Percentiles rank a stretch among this genome's conserved stretches.
Evolutionary conservation across 2,329 filamentous ascomycete genomes (phyloP).

Genomic region (Talaromyces sp.): DNA sequence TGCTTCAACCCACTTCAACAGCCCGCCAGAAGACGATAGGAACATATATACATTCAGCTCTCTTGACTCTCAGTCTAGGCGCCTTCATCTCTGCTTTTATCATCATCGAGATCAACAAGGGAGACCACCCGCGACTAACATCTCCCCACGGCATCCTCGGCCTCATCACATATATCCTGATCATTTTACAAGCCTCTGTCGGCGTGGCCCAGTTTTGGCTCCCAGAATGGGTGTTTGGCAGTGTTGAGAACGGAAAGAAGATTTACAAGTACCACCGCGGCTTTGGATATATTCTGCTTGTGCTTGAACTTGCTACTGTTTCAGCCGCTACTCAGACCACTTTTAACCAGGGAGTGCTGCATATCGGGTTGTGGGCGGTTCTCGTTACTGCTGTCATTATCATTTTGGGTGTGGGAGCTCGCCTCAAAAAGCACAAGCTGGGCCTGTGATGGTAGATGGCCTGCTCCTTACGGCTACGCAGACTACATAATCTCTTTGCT

Average conservation of each 20-base stretch:
- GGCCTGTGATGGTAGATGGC: constrained; percentile 36
- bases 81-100: constrained; percentile 38
- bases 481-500: neutral
- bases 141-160: constrained; percentile 79
- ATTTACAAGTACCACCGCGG: constrained; percentile 87
- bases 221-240: constrained; percentile 65
- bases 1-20: constrained; percentile 83
- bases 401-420: constrained; percentile 66
- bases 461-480: neutral
- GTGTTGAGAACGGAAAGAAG: constrained; percentile 70
- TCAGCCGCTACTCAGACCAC: constrained; percentile 69
- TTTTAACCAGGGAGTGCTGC: constrained; percentile 63
- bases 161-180: constrained; percentile 64
- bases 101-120: constrained; percentile 68
- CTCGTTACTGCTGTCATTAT: constrained; percentile 62
- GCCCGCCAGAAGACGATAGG: constrained; percentile 64
- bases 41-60: constrained; percentile 60
- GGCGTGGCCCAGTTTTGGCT: constrained; percentile 79
- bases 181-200: constrained; percentile 68
- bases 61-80: constrained; percentile 55
- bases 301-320: constrained; percentile 69
- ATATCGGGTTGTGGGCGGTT: constrained; percentile 72
- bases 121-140: constrained; percentile 62
- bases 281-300: constrained; percentile 67
- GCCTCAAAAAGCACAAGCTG: constrained; percentile 78